Base-by-base conservation (phyloP, 495 filamentous ascomycete species). In the Xylaria intraflava region DNA sequence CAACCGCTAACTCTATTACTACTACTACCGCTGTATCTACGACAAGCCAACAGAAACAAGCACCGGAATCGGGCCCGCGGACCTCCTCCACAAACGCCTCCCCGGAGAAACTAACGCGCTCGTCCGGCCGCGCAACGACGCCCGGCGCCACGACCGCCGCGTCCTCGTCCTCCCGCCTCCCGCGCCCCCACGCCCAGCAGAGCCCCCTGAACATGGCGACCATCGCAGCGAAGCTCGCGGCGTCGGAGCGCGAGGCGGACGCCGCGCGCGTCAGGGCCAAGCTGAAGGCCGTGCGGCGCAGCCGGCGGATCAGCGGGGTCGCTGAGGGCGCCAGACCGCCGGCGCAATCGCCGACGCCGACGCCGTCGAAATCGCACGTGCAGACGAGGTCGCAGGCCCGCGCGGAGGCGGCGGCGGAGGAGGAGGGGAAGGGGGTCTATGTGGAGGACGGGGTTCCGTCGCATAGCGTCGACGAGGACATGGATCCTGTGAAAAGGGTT, bases 251-350 rank as follows among this genome's bases (percentile, higher is more conserved):
- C 43, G 77, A 81, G 35, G 78, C 78, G 9, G 78, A 80, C 52
- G 77, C 78, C 3, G 77, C 76, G 6, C 71, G 77, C 43, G 77
- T 79, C 0, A 65, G 77, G 14, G 78, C 78, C 3, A 81, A 81
- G 61, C 69, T 81, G 1, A 72, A 72, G 52, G 77, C 78, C 6
- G 72, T 72, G 14, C 56, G 71, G 6, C 26, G 48, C 16, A 16
- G 53, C 6, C 22, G 48, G 30, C 17, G 46, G 38, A 36, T 44
- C 7, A 51, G 46, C n/a, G 52, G 42, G 7, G 14, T 22, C 6
- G 4, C 2, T 3, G 41, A 53, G 6, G 19, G 11, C 11, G 35
- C 10, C 14, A 2, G 14, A n/a, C n/a, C 31, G 31, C 31, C 31
- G 8, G 31, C 31, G 31, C 31, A 8, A n/a, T n/a, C 31, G 31